A percentile compares a stretch with the other conserved stretches of the same genome.
Evolutionary conservation across 352 stramenopile genomes (phyloP).

Genomic region (Pythium periplocum): DNA sequence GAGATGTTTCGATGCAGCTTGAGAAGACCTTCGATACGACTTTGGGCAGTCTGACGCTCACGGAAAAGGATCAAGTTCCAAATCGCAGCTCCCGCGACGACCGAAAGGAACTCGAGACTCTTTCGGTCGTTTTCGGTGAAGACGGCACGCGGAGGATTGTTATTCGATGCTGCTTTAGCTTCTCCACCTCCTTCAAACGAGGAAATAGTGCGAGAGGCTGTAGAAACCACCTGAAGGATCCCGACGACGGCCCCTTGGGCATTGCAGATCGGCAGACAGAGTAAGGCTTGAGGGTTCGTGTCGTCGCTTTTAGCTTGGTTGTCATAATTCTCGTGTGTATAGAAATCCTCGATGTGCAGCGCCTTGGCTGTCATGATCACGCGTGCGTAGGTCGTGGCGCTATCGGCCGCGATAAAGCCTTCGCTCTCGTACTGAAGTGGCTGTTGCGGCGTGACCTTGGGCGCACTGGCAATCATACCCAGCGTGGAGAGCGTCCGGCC

Average conservation of each 20-base stretch:
- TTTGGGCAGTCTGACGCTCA: constrained; percentile 58
- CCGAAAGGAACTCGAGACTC: constrained; percentile 49
- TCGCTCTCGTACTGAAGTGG: constrained; percentile 30
- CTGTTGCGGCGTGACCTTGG: constrained; percentile 5
- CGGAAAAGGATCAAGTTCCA: constrained; percentile 64
- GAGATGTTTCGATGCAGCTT: constrained; percentile 72
- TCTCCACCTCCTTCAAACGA: too few relatives aligned
- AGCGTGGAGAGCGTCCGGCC: constrained; percentile 15
- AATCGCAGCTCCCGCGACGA: constrained; percentile 55
- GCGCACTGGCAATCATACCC: constrained; percentile 14
- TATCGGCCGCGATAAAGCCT: constrained; percentile 50
- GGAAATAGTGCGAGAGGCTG: neutral
- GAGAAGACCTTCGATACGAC: constrained; percentile 61
- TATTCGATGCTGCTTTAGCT: too few relatives aligned
- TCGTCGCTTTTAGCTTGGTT: constrained; percentile 31
- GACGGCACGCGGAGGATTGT: neutral
- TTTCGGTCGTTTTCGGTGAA: constrained; percentile 42
- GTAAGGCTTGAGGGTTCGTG: constrained; percentile 33
- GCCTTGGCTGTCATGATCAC: constrained; percentile 60
- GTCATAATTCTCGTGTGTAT: constrained; percentile 53
- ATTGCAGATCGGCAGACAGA: constrained; percentile 66
- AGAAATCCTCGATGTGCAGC: constrained; percentile 49
- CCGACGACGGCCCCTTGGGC: constrained; percentile 55
- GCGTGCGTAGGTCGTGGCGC: constrained; percentile 52
- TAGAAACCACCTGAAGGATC: constrained; percentile 40